phyloP scores from a whole-genome alignment of 2,329 filamentous ascomycete species.

The Xylariaceae sp. region DNA sequence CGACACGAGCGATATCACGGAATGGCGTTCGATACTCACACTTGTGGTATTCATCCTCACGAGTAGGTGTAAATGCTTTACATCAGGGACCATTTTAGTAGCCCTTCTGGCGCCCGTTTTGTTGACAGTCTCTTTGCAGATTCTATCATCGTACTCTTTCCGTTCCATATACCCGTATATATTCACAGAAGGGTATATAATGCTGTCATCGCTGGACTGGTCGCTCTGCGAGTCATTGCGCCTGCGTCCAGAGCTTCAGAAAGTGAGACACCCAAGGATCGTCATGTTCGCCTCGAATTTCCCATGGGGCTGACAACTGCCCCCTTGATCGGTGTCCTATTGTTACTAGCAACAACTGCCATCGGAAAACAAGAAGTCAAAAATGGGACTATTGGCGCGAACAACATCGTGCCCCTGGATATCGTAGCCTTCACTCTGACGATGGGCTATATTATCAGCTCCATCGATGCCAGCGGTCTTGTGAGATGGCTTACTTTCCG shows the following conservation, averaged over 20 bases:
- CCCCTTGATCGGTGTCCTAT: slow-evolving; percentile 66
- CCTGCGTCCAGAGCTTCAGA: neutral
- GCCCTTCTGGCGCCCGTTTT: too few relatives aligned
- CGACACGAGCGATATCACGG: slow-evolving; percentile 52
- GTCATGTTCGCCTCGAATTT: too few relatives aligned
- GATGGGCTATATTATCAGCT: slow-evolving; percentile 71
- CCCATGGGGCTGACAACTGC: slow-evolving; percentile 69
- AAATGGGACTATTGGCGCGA: slow-evolving; percentile 62
- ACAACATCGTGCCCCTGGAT: slow-evolving; percentile 65
- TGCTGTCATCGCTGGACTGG: slow-evolving; percentile 38
- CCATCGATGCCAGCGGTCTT: slow-evolving; percentile 71
- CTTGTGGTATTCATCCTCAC: slow-evolving; percentile 65
- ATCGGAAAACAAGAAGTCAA: slow-evolving; percentile 64
- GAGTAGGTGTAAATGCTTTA: slow-evolving; percentile 48
- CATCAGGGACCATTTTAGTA: too few relatives aligned
- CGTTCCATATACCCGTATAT: slow-evolving; percentile 60
- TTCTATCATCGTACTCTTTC: slow-evolving; percentile 60
- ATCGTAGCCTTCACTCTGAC: slow-evolving; percentile 74
- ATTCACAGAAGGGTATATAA: slow-evolving; percentile 49
- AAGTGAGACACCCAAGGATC: too few relatives aligned
- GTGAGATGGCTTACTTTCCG: slow-evolving; percentile 68
- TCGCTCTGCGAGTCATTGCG: slow-evolving; percentile 47
- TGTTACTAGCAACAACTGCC: slow-evolving; percentile 64
- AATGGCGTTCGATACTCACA: slow-evolving; percentile 68
- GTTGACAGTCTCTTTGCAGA: slow-evolving; percentile 5